Conservation (phyloP, 345 rosid genomes). For the Toxicodendron radicans region DNA sequence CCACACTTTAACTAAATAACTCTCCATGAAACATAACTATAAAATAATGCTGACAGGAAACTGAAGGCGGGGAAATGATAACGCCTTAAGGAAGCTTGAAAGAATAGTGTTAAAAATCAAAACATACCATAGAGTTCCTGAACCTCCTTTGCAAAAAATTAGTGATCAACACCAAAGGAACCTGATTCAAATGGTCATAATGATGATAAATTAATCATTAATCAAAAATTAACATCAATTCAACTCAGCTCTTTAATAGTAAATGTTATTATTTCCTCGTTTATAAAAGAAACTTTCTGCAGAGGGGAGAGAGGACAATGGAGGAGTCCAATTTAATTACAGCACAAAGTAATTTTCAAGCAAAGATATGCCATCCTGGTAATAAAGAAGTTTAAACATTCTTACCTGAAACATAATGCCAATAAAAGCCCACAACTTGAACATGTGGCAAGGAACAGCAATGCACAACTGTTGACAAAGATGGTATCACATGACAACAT, state of each 20-base stretch:
- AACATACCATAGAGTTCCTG: slow-evolving; percentile 74
- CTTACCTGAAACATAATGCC: slow-evolving; percentile 97
- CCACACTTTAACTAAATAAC: not conserved
- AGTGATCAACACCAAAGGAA: slow-evolving; percentile 84
- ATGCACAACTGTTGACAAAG: slow-evolving; percentile 66
- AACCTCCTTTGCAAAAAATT: slow-evolving; percentile 71
- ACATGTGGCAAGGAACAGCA: slow-evolving; percentile 94
- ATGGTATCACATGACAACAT: not conserved
- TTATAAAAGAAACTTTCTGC: not conserved
- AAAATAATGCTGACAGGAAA: not conserved
- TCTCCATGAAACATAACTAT: not conserved
- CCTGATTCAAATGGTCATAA: slow-evolving; percentile 40
- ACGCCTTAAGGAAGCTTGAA: not conserved
- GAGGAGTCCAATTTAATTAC: not conserved
- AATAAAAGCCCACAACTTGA: slow-evolving; percentile 89
- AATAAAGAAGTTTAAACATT: not conserved
- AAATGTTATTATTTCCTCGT: not conserved
- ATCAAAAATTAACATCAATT: not conserved
- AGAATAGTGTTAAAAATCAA: not conserved
- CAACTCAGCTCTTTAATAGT: not conserved
- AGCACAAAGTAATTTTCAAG: not conserved
- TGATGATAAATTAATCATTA: slow-evolving; percentile 7
- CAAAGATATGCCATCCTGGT: not conserved
- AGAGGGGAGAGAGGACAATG: not conserved
- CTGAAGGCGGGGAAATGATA: not conserved